Evolutionary conservation across 2,329 filamentous ascomycete genomes (phyloP), one percentile per base, ranked within the genome.

Genomic region (Neofusicoccum kwambonambiense): DNA sequence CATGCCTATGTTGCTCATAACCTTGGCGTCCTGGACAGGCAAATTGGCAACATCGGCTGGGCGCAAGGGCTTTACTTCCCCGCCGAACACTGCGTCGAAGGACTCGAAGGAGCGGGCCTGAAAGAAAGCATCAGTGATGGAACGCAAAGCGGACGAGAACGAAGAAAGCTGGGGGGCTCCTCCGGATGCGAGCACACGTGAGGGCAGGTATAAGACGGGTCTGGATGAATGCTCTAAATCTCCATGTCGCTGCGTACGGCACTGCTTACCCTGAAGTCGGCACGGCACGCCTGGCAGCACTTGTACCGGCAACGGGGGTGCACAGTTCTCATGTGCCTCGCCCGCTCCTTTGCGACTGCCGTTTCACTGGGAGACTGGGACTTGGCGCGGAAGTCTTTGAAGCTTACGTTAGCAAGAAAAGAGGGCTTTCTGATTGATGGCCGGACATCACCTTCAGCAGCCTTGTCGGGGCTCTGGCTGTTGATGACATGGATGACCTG

Each of bases 221-320:
- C 27, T 7, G 27, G 5, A 31, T 31, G 27, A 31, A 31, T 31
- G 4, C 27, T 31, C 27, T 1, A 31, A 31, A 7, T 31, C 27
- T 31, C 27, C 6, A 5, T 5, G 27, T 31, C 27, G 5, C 27
- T 31, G 27, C 6, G 27, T 31, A 7, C 6, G 4, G 27, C 27
- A 31, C 44, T n/a, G 13, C 62, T 50, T 49, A 64, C 62, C 22
- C 52, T 75, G 67, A 79, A 81, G 67, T 80, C 81, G 2, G 81
- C 81, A 35, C 83, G 79, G 68, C 83, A 86, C n/a, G 70, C 72
- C 37, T 81, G 80, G 66, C 83, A 86, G 58, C 79, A 78, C 57
- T 77, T 76, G 68, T 79, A 79, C n/a, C 68, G 72, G 70, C 83
- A 86, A 35, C 22, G 44, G 1, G 68, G 67, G 15, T 64, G 44